Evolutionary conservation across 2,329 filamentous ascomycete species (phyloP), one percentile per base, ranked within the genome.

Genomic region (Xylaria sp.): DNA sequence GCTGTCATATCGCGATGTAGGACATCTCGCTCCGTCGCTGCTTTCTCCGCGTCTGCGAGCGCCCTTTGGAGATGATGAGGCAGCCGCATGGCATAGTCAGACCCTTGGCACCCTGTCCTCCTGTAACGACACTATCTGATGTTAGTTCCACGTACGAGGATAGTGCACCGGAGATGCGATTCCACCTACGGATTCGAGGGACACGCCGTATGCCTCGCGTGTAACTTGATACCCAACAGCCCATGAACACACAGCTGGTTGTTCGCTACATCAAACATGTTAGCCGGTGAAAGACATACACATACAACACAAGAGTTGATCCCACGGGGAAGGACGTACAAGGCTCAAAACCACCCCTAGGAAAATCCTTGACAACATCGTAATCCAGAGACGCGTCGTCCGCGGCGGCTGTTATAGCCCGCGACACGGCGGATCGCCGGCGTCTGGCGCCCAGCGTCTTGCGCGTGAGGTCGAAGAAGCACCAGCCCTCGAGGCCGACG

Each of bases 221-320:
- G 70, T 28, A 72, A 39, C 28, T 65, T 72, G 23, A 72, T 71
- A 20, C 70, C 70, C 46, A 71, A 46, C 52, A 72, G 52, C 66
- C 70, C 70, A 57, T 72, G 68, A 68, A 72, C 52, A 71, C 70
- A 72, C 66, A 72, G 70, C 66, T 72, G 70, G 68, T 72, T 72
- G 62, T 72, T 72, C 66, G 70, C 70, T 72, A 58, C 0, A 7
- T 20, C 2, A 10, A 4, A 6, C 12, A 7, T 49, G 62, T 71
- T 58, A 70, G 67, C 46, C 1, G 1, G 54, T 9, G 9, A 20
- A 48, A n/a, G 9, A 48, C 8, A 41, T 51, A 10, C 39, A 41
- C 18, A 20, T 12, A 28, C 15, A 41, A 31, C 6, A 25, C 12
- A n/a, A 15, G 20, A 12, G 13, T 7, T 4, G 48, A 20, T 5